Base-by-base conservation (phyloP, 768 basidiomycete genomes). In the Mycena floridula region DNA sequence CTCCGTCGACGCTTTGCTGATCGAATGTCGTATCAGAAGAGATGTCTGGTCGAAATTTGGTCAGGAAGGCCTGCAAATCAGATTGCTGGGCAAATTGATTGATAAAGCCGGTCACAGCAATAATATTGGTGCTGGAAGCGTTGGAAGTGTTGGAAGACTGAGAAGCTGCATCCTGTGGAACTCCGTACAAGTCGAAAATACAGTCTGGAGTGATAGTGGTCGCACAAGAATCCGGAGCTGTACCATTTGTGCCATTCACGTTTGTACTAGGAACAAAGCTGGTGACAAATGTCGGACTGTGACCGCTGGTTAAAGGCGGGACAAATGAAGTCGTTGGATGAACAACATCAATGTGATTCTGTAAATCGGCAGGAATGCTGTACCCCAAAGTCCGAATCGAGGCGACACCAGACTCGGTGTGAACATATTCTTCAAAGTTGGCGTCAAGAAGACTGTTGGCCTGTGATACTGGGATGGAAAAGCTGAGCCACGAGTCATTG, bases 1-100 rank as follows among this genome's bases (percentile, higher is more conserved):
- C 67, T 3, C 62, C 66, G 40, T 69, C 67, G 21, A 66, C 51
- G 12, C 60, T 58, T 35, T 35, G 3, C 4, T 15, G 32, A 13
- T 58, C 40, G 51, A 67, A 68, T 4, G 61, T 62, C 1, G 60
- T 63, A n/a, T 54, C 39, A n/a, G 58, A 54, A 13, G 54, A 18
- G 11, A 70, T 46, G 39, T 68, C 66, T 0, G 62, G 52, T 24
- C 65, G 60, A 39, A 61, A 56, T 5, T 38, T 18, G n/a, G 49
- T 40, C 21, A 62, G 43, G 52, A 63, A 63, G 12, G 50, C 45
- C 7, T 40, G 44, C n/a, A 62, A 47, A 44, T 63, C 63, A 3
- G 45, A 3, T 35, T 35, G 13, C 32, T 35, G 28, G 28, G 18
- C 40, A 13, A 35, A 37, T 39, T 32, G 22, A 21, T 32, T 54